phyloP scores from a whole-genome alignment of 371 early-diverging fungal genomes.

The Thermomucor indicae-seudaticae region DNA sequence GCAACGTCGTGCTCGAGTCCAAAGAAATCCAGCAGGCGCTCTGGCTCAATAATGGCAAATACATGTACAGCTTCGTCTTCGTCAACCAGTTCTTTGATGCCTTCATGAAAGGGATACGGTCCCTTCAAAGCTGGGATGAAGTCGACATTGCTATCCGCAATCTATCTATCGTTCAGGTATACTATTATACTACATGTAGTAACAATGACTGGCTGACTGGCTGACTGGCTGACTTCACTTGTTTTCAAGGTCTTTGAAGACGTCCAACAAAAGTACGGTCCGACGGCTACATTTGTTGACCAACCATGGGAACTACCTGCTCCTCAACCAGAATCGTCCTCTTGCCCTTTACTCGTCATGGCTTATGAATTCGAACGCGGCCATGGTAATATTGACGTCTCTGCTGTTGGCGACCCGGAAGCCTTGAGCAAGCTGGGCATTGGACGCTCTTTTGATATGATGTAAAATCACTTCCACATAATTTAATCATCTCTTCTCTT shows the following conservation, averaged over 20 bases:
- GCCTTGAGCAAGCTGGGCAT: slow-evolving; percentile 12
- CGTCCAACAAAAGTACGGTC: slow-evolving; percentile 31
- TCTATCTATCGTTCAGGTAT: slow-evolving; percentile 50
- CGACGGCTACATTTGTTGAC: slow-evolving; percentile 5
- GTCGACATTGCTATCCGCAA: slow-evolving; percentile 51
- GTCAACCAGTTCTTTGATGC: slow-evolving; percentile 62
- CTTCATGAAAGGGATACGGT: slow-evolving; percentile 47
- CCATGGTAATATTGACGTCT: slow-evolving; percentile 34
- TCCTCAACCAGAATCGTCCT: too few species aligned
- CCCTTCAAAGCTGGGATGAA: slow-evolving; percentile 46
- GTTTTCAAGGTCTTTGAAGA: slow-evolving; percentile 44
- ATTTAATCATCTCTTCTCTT: background rate
- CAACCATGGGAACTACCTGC: slow-evolving; percentile 17
- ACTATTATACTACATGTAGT: background rate
- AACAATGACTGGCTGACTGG: background rate
- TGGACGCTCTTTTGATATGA: slow-evolving; percentile 16
- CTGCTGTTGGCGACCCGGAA: slow-evolving; percentile 15
- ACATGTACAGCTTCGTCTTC: slow-evolving; percentile 50
- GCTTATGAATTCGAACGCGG: slow-evolving; percentile 54
- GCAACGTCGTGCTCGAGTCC: slow-evolving; percentile 56
- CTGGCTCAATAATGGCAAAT: slow-evolving; percentile 37
- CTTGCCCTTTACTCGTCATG: slow-evolving; percentile 45
- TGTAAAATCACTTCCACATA: background rate
- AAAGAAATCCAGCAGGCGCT: slow-evolving; percentile 53
- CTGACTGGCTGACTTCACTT: background rate